Base-by-base conservation (phyloP, 2,329 filamentous ascomycete species). In the Polytolypa hystricis region DNA sequence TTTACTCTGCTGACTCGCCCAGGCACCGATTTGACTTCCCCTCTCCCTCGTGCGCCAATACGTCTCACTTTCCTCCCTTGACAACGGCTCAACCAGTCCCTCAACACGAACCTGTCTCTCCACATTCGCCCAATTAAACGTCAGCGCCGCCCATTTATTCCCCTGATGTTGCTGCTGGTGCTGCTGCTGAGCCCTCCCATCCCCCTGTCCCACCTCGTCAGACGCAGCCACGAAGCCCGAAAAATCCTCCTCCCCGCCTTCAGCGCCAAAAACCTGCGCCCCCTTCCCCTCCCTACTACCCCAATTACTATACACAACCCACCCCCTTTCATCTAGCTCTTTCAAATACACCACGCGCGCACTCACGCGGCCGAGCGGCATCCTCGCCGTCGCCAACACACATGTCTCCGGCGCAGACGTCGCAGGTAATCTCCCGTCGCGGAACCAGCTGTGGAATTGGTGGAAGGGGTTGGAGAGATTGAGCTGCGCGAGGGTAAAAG, bases 291-390 rank as follows among this genome's bases (percentile, higher is more conserved):
- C 77, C 18, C 71, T 64, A 41, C 77, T 84, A 42, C 77, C 86
- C 66, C 87, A 89, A 61, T 98, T 98, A 53, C 77, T 82, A 69
- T 96, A 98, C 33, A 98, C 70, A 29, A 96, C 85, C 62, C 93
- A 98, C 11, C 87, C 86, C 4, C 60, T 50, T 37, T 68, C 61
- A 59, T 96, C 87, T 16, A 96, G 76, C 67, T 96, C 91, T 64
- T 98, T 98, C 47, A 98, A 72, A 63, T 96, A 98, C 25, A 98
- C 85, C 48, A 85, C 73, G 41, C 91, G 84, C 3, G 84, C 79
- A 31, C 78, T 85, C 14, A 96, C 82, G 31, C 82, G 79, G 42
- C 91, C 91, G 0, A 77, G 82, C 2, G 89, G 89, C 4, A 96
- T 71, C 16, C 71, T 67, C 0, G 87, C 86, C 1, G 91, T 98